Evolutionary conservation across 2,329 filamentous ascomycete species (phyloP), one percentile per base, ranked within the genome.

Genomic region (Acephala macrosclerotiorum): DNA sequence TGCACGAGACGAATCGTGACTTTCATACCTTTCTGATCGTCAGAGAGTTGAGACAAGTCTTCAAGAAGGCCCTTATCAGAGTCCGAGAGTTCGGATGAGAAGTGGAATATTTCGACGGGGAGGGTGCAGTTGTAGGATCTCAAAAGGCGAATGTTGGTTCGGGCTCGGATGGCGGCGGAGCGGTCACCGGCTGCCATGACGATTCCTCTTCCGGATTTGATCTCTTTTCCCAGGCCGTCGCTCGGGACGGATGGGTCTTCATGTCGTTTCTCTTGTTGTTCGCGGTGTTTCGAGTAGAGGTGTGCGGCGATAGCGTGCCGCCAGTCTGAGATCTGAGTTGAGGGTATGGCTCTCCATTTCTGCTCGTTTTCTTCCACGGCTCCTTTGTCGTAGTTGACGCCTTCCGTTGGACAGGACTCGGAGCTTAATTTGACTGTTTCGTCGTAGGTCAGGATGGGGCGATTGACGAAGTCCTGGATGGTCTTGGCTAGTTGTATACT

Each of bases 141-240:
- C 36, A 71, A 38, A 14, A 71, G 58, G 9, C 65, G 51, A 42
- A 70, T 66, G 35, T 63, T 68, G 5, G 69, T 71, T 63, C 66
- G 66, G 35, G 66, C 69, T 33, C 69, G 67, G 14, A 68, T 53
- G 2, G 61, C 47, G 29, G 69, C 55, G 16, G 33, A 18, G 14
- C 29, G 61, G 47, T 71, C 68, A 40, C 69, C 69, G 20, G 69
- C 69, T 42, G 69, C 69, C 69, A 71, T 71, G 7, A 71, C 69
- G 29, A 71, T 70, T 25, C 69, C 69, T 65, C 68, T 62, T 53
- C 65, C 65, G 4, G 22, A 29, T 38, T 63, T 62, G 38, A 42
- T 16, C 40, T 45, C 22, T 58, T 55, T 51, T 62, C 14, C 14
- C 9, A 3, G 18, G 14, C 58, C 25, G 38, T 16, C 29, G 14